Base-by-base conservation (phyloP, 306 rosid species). In the Quercus engelmannii region DNA sequence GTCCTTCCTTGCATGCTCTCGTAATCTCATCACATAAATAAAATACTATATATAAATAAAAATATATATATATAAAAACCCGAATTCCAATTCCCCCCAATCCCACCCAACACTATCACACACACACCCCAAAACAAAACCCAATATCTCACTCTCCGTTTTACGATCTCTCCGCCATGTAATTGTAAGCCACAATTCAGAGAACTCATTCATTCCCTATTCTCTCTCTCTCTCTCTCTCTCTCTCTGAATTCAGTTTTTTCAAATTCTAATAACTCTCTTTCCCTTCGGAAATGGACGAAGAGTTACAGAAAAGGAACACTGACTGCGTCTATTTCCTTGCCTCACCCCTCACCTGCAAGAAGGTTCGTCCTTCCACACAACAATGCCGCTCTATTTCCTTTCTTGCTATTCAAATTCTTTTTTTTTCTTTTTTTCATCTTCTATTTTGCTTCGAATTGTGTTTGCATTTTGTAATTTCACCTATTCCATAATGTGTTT, bases 291-390 rank as follows among this genome's bases (percentile, higher is more conserved):
- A 79, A 6, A 94, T 92, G 97, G 97, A 85, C 51, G 97, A 91
- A 81, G 95, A 87, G 19, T 83, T 78, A 72, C 72, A 80, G 20
- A 91, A 89, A 76, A 92, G 86, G 54, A 79, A 83, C 88, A 91
- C 95, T 72, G 97, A 94, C 84, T 94, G 98, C 80, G 94, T 92
- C 70, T 90, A 89, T 85, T 92, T 94, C 88, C 75, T 90, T 78
- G 97, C 97, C 57, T 91, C 98, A 26, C 98, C 98, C 43, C 91
- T 92, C 83, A 91, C 98, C 69, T 94, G 98, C 92, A 89, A 89
- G 87, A 94, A 94, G 97, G 97, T 92, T 55, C 61, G 73, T 75
- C 31, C 17, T 41, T 41, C 46, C 46, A 8, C 46, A 49, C 14
- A 10, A 46, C 52, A 67, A 67, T 67, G 72, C 8, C 51, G 52